phyloP scores from a whole-genome alignment of 257 asterid species.

The Nicotiana otophora region DNA sequence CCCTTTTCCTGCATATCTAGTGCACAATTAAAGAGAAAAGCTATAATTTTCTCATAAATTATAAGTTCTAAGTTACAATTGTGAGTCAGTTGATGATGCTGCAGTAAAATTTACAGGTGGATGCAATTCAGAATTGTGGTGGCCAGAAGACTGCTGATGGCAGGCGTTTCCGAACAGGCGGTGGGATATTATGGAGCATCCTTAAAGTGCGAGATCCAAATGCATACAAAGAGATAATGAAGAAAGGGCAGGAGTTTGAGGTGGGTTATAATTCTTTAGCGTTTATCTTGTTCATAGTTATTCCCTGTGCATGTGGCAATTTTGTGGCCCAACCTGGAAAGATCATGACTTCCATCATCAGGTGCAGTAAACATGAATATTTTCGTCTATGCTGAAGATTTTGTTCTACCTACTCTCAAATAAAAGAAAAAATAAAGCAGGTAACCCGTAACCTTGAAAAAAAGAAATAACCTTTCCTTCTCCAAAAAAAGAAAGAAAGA shows the following conservation, averaged over 20 bases:
- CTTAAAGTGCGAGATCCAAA: conserved; percentile 82
- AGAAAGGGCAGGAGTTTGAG: conserved; percentile 85
- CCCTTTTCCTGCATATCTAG: neutral
- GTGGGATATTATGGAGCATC: conserved; percentile 89
- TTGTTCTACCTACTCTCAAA: neutral
- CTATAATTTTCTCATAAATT: neutral
- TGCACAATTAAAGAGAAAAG: neutral
- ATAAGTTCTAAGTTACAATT: neutral
- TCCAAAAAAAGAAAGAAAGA: no score
- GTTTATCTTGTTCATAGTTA: neutral
- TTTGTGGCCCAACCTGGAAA: neutral
- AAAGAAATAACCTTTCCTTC: no score
- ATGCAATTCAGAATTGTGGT: conserved; percentile 91
- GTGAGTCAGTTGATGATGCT: neutral
- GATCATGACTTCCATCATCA: neutral
- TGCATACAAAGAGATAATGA: conserved; percentile 92
- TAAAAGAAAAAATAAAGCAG: neutral
- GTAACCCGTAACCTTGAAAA: neutral
- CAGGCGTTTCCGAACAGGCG: conserved; percentile 61
- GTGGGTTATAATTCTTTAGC: conserved; percentile 28
- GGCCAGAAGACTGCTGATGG: conserved; percentile 88
- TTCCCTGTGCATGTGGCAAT: neutral
- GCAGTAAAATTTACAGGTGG: conserved; percentile 48
- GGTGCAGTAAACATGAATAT: neutral
- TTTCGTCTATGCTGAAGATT: neutral